A percentile compares a stretch with the other conserved stretches of the same genome.
phyloP scores from a whole-genome alignment of 331 rosid genomes.

The Malus hybrid region DNA sequence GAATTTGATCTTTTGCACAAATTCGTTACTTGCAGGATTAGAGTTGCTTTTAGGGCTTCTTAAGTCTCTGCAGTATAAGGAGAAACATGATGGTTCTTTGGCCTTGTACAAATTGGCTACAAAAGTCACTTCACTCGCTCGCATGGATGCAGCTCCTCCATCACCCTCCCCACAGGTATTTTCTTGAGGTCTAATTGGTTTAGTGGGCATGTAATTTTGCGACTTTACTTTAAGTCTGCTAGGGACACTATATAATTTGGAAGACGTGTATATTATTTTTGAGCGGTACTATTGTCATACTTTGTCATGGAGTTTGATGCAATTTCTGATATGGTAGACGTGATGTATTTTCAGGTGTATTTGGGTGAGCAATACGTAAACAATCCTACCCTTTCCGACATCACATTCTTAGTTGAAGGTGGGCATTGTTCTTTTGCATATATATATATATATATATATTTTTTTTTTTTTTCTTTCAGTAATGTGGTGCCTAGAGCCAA shows the following conservation, averaged over 20 bases:
- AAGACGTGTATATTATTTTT: not conserved
- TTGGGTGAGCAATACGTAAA: slow-evolving; percentile 26
- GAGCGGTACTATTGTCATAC: not conserved
- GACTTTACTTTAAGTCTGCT: not conserved
- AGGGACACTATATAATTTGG: not conserved
- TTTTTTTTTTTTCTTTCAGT: not conserved
- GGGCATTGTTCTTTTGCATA: slow-evolving; percentile 3
- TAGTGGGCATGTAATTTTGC: not conserved
- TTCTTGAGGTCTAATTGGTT: not conserved
- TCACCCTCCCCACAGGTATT: slow-evolving; percentile 51
- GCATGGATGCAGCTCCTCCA: slow-evolving; percentile 36
- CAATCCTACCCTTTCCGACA: slow-evolving; percentile 26
- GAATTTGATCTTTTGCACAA: not conserved
- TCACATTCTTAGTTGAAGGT: slow-evolving; percentile 34
- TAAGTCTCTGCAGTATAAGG: slow-evolving; percentile 11
- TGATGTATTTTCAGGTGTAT: slow-evolving; percentile 15
- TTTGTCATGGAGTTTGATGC: not conserved
- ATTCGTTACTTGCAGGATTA: slow-evolving; percentile 15
- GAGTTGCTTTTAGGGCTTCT: slow-evolving; percentile 27
- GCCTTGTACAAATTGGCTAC: slow-evolving; percentile 35
- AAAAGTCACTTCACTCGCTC: slow-evolving; percentile 24
- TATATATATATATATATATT: not conserved
- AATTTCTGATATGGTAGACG: not conserved
- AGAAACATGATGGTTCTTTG: slow-evolving; percentile 17
- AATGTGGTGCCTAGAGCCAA: too few relatives aligned